Conservation (phyloP, 148 eudicot genomes). For the Persicaria tinctoria region DNA sequence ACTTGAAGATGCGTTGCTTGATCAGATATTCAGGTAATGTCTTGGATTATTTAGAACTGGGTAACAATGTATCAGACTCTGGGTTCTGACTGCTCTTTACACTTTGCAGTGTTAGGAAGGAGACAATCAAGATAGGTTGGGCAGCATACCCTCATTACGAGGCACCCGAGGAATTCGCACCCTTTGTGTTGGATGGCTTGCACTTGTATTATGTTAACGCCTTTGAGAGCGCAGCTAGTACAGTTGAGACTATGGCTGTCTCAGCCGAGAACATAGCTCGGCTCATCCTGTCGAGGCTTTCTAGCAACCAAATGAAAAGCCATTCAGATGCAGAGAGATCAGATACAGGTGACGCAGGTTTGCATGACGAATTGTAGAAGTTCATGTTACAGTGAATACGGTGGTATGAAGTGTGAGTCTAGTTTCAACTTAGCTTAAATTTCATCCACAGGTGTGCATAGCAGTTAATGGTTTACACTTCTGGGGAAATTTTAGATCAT, state of each 20-base stretch:
- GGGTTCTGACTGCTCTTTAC: neutral
- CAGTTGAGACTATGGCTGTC: constrained; percentile 93
- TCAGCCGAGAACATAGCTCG: constrained; percentile 93
- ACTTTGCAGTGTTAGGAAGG: constrained; percentile 43
- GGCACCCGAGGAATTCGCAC: constrained; percentile 84
- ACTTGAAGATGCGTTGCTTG: constrained; percentile 62
- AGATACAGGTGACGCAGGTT: neutral
- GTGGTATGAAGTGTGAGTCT: neutral
- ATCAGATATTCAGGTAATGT: constrained; percentile 67
- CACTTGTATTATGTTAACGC: constrained; percentile 90
- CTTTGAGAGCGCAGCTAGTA: constrained; percentile 94
- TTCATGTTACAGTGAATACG: neutral
- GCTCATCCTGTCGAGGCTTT: constrained; percentile 55
- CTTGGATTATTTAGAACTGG: neutral
- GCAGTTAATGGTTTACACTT: too few relatives aligned
- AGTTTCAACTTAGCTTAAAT: neutral
- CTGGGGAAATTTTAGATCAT: too few relatives aligned
- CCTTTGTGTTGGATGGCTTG: constrained; percentile 61
- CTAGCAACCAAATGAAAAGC: neutral
- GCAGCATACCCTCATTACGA: constrained; percentile 86
- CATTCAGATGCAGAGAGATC: neutral
- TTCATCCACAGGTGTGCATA: too few relatives aligned
- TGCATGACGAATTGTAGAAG: constrained; percentile 2
- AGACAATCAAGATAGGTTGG: constrained; percentile 74
- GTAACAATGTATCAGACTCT: neutral